Base-by-base conservation (phyloP, 1,284 basidiomycete genomes). In the Pseudomicrostroma phylloplanum region DNA sequence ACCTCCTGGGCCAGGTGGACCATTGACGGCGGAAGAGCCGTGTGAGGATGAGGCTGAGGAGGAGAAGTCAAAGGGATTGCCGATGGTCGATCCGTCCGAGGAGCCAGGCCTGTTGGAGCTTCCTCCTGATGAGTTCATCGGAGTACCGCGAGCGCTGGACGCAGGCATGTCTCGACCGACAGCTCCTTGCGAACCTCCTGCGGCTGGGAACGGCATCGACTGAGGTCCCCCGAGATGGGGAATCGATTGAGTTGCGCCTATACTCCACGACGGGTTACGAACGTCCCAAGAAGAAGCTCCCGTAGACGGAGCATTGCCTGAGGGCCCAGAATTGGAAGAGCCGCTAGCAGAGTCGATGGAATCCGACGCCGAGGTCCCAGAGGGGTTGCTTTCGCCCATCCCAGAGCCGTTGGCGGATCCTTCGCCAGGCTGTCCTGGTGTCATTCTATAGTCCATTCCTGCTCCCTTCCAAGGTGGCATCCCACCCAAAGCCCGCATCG, bases 161-260 rank as follows among this genome's bases (percentile, higher is more conserved):
- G 21, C 21, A 6, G 43, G 17, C 43, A 48, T 48, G 15, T 17
- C 21, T 48, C 17, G 43, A 48, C 43, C 15, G 4, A 48, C 43
- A 63, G 2, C 48, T 59, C 36, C 62, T 60, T 8, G 70, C 65
- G 30, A 36, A 9, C 30, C 30, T 36, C 4, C 30, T 36, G 30
- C 30, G 9, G 30, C 30, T 1, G 70, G 70, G 60, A 72, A 72
- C 12, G 70, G 70, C 70, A 72, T 72, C 21, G 67, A 68, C 56
- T 72, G 70, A 39, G 70, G 70, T 7, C 70, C 70, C 39, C 70
- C 70, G 4, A 72, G 67, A 55, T 72, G 70, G 12, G 70, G 66
- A 23, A 70, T 61, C 42, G 65, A 67, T 56, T 70, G 68, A 7
- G 66, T 61, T 0, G 64, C 61, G 19, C 70, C 70, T 1, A 72